Conservation (phyloP, 2,329 filamentous ascomycete genomes). For the Pleurostoma richardsiae region DNA sequence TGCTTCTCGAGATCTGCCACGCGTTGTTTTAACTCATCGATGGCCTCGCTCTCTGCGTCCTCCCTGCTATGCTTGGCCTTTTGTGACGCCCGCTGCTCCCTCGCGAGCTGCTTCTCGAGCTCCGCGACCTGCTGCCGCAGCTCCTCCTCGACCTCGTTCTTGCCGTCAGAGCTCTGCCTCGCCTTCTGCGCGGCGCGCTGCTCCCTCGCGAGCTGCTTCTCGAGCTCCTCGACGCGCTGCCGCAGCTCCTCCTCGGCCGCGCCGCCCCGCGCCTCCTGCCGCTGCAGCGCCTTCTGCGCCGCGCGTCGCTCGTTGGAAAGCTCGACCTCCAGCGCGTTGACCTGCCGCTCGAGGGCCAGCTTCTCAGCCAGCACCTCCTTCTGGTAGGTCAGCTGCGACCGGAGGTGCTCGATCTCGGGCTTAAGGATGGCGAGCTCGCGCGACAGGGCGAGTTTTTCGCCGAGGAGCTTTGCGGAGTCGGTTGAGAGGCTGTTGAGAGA, state of each 20-base stretch:
- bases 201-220: conserved; percentile 14
- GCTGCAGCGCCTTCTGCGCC: conserved; percentile 21
- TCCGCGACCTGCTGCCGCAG: conserved; percentile 5
- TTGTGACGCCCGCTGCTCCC: conserved; percentile 44
- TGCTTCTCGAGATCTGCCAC: conserved; percentile 27
- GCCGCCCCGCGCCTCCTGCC: conserved; percentile 19
- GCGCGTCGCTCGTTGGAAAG: conserved; percentile 67
- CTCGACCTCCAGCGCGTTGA: conserved; percentile 73
- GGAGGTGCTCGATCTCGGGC: conserved; percentile 52
- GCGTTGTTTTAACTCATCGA: conserved; percentile 33
- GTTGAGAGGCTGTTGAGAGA: conserved; percentile 62
- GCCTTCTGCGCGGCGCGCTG: conserved; percentile 17
- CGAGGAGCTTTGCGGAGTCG: conserved; percentile 65
- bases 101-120: conserved; percentile 50
- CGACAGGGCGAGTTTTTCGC: conserved; percentile 49
- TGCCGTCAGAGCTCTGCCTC: conserved; percentile 22
- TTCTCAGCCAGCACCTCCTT: conserved; percentile 73
- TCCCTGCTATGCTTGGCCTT: conserved; percentile 16
- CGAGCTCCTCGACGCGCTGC: conserved; percentile 24
- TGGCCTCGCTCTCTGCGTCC: conserved; percentile 27
- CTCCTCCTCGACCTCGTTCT: conserved; percentile 1
- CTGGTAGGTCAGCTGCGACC: conserved; percentile 51
- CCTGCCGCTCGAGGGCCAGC: conserved; percentile 70
- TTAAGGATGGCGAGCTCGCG: conserved; percentile 48
- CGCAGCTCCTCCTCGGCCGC: conserved; percentile 36